Evolutionary conservation across 495 filamentous ascomycete genomes (phyloP).

Genomic region (Aspergillus baeticus): DNA sequence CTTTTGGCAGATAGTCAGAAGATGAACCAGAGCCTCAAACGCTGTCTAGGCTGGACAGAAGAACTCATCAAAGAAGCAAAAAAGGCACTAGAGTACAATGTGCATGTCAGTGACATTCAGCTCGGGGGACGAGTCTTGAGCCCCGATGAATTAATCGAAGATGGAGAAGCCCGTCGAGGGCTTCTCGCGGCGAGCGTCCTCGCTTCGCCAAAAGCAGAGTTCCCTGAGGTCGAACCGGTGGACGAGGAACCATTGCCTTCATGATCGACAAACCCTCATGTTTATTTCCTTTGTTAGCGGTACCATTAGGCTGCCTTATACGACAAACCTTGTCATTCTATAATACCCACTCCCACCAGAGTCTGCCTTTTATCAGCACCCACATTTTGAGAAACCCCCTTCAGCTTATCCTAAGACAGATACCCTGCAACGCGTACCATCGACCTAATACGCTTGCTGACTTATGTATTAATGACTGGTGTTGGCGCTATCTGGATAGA

Average conservation of each 20-base stretch:
- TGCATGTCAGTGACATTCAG: conserved; percentile 73
- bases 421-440: background rate
- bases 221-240: background rate
- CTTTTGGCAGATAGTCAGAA: conserved; percentile 84
- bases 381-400: too few relatives aligned
- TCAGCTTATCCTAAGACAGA: background rate
- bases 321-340: background rate
- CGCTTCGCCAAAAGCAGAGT: background rate
- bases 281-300: conserved; percentile 9
- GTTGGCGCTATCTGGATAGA: conserved; percentile 8
- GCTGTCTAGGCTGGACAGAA: conserved; percentile 84
- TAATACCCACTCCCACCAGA: background rate
- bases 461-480: background rate
- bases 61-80: conserved; percentile 84
- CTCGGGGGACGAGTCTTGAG: conserved; percentile 77
- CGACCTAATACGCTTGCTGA: background rate
- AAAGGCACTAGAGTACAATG: conserved; percentile 79
- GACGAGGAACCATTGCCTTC: background rate
- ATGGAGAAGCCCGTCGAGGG: conserved; percentile 38
- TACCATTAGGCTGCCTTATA: background rate
- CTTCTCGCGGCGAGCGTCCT: conserved; percentile 19
- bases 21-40: conserved; percentile 88
- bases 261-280: conserved; percentile 1
- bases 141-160: conserved; percentile 61
- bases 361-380: too few relatives aligned